A percentile compares a stretch with the other conserved stretches of the same genome.
Conservation (phyloP, 306 rosid species). For the Sindora glabra region DNA sequence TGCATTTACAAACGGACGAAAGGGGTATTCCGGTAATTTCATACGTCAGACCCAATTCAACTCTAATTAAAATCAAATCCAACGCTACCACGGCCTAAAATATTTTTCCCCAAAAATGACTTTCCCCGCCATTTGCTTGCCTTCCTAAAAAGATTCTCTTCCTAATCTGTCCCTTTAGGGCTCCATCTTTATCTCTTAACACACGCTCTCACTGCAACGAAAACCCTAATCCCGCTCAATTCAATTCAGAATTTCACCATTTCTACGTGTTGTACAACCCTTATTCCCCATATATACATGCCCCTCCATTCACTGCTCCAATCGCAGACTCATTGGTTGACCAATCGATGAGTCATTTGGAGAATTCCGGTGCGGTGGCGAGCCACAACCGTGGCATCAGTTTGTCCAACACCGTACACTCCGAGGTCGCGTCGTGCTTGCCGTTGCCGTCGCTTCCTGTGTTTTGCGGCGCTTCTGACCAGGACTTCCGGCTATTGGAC, state of each 20-base stretch:
- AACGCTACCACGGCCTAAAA: constrained; percentile 18
- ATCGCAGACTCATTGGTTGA: constrained; percentile 30
- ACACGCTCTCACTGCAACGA: background rate
- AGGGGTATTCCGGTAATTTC: constrained; percentile 25
- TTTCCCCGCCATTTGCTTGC: constrained; percentile 92
- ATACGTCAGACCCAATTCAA: background rate
- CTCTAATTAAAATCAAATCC: constrained; percentile 26
- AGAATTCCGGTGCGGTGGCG: constrained; percentile 20
- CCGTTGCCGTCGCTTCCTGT: constrained; percentile 92
- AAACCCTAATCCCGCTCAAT: constrained; percentile 42
- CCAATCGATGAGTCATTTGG: constrained; percentile 54
- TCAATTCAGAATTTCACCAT: constrained; percentile 21
- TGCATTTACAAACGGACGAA: no score
- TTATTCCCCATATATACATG: constrained; percentile 31
- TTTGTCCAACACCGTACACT: constrained; percentile 66
- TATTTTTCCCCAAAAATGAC: constrained; percentile 22
- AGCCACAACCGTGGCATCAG: constrained; percentile 61
- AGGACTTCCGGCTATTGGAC: constrained; percentile 59
- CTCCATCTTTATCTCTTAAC: constrained; percentile 7
- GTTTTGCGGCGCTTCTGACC: constrained; percentile 74
- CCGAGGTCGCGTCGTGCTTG: constrained; percentile 85
- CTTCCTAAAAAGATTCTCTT: constrained; percentile 17
- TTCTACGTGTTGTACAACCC: constrained; percentile 24
- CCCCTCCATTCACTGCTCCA: constrained; percentile 29
- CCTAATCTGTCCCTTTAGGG: constrained; percentile 56